Conservation (phyloP, 257 asterid genomes). For the Rauvolfia tetraphylla region DNA sequence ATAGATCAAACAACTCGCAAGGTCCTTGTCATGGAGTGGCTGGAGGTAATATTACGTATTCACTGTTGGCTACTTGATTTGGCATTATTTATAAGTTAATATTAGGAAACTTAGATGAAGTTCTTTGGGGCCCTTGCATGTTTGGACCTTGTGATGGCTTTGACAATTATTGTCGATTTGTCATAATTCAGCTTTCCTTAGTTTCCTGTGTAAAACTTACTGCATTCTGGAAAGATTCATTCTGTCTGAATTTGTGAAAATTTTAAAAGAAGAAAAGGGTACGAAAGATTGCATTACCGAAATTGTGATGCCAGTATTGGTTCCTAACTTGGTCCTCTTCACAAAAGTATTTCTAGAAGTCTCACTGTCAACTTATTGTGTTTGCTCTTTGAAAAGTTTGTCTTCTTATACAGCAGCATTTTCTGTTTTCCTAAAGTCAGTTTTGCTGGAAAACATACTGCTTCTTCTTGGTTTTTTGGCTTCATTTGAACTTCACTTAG, state of each 20-base stretch:
- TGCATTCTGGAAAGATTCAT: not conserved
- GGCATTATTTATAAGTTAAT: not conserved
- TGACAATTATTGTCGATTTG: not conserved
- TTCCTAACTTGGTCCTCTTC: not conserved
- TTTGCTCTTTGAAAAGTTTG: not conserved
- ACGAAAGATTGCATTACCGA: not conserved
- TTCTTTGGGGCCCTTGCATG: not conserved
- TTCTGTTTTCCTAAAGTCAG: not conserved
- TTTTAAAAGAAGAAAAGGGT: not conserved
- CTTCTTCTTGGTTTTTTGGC: not conserved
- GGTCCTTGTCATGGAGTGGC: constrained; percentile 91
- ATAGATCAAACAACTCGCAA: constrained; percentile 70
- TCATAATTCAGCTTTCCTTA: not conserved
- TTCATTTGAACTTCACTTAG: not conserved
- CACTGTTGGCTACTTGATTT: constrained; percentile 2
- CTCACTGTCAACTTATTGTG: not conserved
- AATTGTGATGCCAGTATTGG: not conserved
- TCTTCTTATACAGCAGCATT: not conserved
- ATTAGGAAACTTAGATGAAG: not conserved
- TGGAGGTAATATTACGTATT: constrained; percentile 61
- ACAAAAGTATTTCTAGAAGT: not conserved
- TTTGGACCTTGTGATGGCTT: not conserved
- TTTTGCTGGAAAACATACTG: not conserved
- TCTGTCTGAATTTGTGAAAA: not conserved
- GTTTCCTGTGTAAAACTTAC: not conserved